Evolutionary conservation across 305 asterid species (phyloP).

Genomic region (Striga hermonthica): DNA sequence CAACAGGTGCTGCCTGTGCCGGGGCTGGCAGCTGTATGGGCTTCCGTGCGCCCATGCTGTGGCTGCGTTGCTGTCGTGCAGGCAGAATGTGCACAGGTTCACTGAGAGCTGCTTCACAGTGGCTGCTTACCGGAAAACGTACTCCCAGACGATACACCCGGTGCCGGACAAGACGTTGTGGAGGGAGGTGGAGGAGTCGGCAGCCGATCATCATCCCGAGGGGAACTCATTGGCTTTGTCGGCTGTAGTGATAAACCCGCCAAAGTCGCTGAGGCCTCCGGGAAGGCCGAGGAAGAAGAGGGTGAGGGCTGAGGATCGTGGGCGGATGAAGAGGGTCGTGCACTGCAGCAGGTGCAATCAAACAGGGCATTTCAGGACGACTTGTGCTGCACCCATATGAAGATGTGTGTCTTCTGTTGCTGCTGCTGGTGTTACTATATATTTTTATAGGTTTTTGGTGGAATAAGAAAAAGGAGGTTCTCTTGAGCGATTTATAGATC

Average conservation of each 20-base stretch:
- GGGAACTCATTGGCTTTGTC: conserved; percentile 27
- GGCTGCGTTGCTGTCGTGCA: conserved; percentile 86
- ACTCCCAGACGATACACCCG: conserved; percentile 91
- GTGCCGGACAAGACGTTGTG: conserved; percentile 81
- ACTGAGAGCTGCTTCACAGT: conserved; percentile 95
- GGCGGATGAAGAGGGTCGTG: conserved; percentile 82
- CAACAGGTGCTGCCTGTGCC: conserved; percentile 70
- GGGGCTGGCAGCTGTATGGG: conserved; percentile 93
- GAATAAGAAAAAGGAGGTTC: too few species aligned
- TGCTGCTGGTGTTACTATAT: too few species aligned
- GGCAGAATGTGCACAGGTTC: conserved; percentile 90
- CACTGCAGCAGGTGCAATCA: conserved; percentile 94
- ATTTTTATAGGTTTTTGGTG: too few species aligned
- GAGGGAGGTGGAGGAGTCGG: conserved; percentile 68
- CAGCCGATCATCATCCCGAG: too few species aligned
- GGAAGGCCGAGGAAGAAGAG: conserved; percentile 91
- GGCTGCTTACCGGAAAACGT: conserved; percentile 74
- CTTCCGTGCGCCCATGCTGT: conserved; percentile 96
- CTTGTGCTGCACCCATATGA: conserved; percentile 89
- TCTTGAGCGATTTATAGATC: too few species aligned
- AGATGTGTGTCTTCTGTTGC: too few species aligned
- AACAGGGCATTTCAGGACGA: conserved; percentile 75
- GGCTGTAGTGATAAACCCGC: conserved; percentile 64
- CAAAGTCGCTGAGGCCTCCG: conserved; percentile 80
- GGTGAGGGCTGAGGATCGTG: conserved; percentile 83